A percentile compares a stretch with the other conserved stretches of the same genome.
Evolutionary conservation across 805 yeast genomes (phyloP).

Genomic region (Hanseniaspora lachancei): DNA sequence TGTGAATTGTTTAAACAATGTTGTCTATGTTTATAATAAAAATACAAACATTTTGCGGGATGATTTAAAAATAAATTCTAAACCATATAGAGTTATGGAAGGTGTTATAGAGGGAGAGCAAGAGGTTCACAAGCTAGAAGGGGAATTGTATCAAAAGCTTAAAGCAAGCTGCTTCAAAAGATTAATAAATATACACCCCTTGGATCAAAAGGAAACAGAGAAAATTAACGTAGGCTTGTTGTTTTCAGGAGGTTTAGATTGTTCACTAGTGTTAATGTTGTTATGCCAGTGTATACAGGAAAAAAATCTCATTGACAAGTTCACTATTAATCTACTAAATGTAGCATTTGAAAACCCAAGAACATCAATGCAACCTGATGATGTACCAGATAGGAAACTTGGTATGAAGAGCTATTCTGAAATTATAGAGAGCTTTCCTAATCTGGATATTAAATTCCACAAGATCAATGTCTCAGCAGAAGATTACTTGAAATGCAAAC

Average conservation of each 20-base stretch:
- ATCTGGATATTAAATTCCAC: constrained; percentile 35
- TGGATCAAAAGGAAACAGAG: constrained; percentile 25
- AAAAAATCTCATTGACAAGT: constrained; percentile 15
- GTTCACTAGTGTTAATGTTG: constrained; percentile 62
- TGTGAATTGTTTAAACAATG: constrained; percentile 44
- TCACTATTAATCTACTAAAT: constrained; percentile 58
- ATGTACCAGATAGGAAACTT: constrained; percentile 77
- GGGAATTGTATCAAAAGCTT: constrained; percentile 24
- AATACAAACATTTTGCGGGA: constrained; percentile 16
- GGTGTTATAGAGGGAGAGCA: constrained; percentile 2
- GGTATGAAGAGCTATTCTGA: constrained; percentile 51
- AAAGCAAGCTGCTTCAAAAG: constrained; percentile 35
- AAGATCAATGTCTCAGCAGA: constrained; percentile 65
- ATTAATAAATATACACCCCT: constrained; percentile 48
- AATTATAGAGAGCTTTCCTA: constrained; percentile 34
- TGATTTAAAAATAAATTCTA: constrained; percentile 14
- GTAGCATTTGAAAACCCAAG: constrained; percentile 90
- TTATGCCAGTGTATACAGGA: constrained; percentile 24
- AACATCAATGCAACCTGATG: constrained; percentile 41
- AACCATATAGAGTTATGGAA: constrained; percentile 18
- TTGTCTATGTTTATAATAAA: constrained; percentile 34
- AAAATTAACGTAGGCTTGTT: constrained; percentile 42
- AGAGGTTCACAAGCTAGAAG: not conserved
- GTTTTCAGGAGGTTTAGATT: constrained; percentile 93
- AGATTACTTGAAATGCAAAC: constrained; percentile 41